These are phyloP conservation scores for Psidium guajava DNA, from an alignment of 345 rosid genomes.

Conservation along the genomic window DNA sequence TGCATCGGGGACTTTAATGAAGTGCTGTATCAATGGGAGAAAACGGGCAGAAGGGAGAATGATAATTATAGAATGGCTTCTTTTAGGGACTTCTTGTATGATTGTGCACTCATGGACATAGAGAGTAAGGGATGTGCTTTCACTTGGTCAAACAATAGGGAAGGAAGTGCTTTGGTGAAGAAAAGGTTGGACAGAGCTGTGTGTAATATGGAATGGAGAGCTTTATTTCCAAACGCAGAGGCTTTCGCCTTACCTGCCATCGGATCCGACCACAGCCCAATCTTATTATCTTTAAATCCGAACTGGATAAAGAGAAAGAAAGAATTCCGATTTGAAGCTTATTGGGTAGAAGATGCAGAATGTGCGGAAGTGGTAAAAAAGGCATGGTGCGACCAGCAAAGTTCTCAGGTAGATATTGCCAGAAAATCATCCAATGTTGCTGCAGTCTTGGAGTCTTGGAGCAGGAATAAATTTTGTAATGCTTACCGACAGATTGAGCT, in stretches of 20 bases:
- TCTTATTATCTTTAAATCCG: no score
- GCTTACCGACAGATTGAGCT: no score
- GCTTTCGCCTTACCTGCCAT: no score
- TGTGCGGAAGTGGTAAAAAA: not conserved
- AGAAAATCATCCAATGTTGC: no score
- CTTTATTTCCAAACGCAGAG: not conserved
- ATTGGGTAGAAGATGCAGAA: no score
- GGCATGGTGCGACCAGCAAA: no score
- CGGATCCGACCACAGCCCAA: no score
- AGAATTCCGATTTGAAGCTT: no score
- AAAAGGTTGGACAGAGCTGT: not conserved
- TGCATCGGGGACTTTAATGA: not conserved
- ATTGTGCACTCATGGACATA: not conserved
- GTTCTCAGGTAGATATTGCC: no score
- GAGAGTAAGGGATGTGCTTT: not conserved
- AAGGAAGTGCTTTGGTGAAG: not conserved
- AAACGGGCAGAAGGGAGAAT: rapidly evolving
- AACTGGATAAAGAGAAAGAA: no score
- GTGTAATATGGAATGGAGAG: not conserved
- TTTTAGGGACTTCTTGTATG: not conserved
- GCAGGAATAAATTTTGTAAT: no score
- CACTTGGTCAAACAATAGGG: not conserved
- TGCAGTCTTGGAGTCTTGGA: no score
- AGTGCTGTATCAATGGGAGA: not conserved
- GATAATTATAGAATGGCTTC: not conserved